Evolutionary conservation across 768 basidiomycete species (phyloP).

Genomic region (Scleroderma bovista): DNA sequence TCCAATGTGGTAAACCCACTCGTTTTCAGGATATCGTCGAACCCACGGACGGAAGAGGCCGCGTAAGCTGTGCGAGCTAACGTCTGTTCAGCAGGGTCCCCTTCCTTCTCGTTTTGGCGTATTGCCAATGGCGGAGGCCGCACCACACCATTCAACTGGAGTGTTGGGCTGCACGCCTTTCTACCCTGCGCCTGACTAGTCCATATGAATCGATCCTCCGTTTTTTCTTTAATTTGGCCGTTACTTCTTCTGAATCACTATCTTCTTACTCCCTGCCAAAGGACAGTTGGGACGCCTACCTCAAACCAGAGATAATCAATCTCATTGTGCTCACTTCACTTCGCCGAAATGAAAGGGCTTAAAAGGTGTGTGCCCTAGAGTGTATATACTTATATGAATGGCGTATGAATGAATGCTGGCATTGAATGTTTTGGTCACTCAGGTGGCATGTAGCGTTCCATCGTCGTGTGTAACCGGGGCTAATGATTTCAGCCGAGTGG

Average conservation of each 20-base stretch:
- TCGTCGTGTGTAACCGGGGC: not conserved
- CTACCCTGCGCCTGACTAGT: not conserved
- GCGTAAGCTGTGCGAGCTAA: not conserved
- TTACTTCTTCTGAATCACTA: not conserved
- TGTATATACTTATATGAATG: not conserved
- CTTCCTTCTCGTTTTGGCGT: not conserved
- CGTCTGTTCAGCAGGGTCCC: not conserved
- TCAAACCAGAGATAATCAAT: not conserved
- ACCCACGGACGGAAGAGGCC: not conserved
- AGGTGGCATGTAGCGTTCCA: not conserved
- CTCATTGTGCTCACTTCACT: not conserved
- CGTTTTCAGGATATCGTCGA: not conserved
- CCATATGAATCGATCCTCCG: not conserved
- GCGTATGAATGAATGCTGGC: not conserved
- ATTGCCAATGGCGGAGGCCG: not conserved
- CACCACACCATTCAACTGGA: not conserved
- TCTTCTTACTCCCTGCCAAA: not conserved
- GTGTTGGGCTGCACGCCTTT: not conserved
- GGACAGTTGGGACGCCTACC: not conserved
- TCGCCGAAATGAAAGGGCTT: slow-evolving; percentile 1
- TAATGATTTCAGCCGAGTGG: not conserved
- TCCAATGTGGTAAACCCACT: not conserved
- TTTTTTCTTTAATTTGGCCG: not conserved
- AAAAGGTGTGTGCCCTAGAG: not conserved
- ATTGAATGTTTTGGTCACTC: not conserved